Evolutionary conservation across 345 rosid species (phyloP).

Genomic region (Melaleuca quinquenervia): DNA sequence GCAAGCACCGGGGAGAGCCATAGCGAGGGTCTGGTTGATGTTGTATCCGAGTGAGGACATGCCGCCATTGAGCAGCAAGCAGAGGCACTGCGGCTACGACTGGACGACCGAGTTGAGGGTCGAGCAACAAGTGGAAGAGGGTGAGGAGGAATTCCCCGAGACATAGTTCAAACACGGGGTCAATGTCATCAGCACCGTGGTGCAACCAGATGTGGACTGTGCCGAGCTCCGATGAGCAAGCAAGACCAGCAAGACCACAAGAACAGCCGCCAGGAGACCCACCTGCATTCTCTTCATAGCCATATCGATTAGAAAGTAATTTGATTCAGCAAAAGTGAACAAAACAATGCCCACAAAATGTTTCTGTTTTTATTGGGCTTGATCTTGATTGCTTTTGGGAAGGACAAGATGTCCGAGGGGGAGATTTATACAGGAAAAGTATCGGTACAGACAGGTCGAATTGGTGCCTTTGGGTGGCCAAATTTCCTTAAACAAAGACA

Average conservation of each 20-base stretch:
- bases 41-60: conserved; percentile 13
- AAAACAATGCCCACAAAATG: background rate
- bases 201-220: conserved; percentile 24
- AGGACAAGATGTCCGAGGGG: background rate
- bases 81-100: conserved; percentile 38
- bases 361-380: background rate
- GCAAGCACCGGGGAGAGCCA: conserved; percentile 25
- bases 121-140: conserved; percentile 47
- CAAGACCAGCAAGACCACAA: conserved; percentile 2
- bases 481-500: background rate
- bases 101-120: conserved; percentile 29
- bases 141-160: conserved; percentile 33
- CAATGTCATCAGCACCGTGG: conserved; percentile 11
- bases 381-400: background rate
- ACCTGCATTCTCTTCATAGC: background rate
- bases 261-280: background rate
- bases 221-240: conserved; percentile 4
- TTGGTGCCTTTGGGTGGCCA: background rate
- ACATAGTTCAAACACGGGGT: conserved; percentile 34
- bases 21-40: conserved; percentile 26
- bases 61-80: conserved; percentile 21
- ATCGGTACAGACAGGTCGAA: background rate
- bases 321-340: background rate
- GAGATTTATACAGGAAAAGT: background rate
- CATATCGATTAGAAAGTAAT: background rate